Evolutionary conservation across 1,284 basidiomycete genomes (phyloP).

Genomic region (Cerioporus squamosus): DNA sequence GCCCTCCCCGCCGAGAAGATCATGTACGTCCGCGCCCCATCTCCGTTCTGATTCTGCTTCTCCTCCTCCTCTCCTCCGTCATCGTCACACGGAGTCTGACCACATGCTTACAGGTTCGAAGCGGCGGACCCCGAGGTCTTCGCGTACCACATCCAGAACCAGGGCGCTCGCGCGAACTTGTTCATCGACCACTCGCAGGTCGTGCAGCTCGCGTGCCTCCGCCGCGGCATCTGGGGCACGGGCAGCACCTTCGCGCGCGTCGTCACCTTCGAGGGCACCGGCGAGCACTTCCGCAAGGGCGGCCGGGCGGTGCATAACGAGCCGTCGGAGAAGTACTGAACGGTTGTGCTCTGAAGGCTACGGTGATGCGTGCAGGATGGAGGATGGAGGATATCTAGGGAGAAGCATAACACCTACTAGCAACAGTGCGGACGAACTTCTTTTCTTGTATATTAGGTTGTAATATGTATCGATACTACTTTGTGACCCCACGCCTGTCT

Average conservation of each 20-base stretch:
- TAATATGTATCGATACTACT: no score
- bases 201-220: slow-evolving; percentile 50
- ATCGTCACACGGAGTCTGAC: background rate
- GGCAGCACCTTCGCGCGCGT: slow-evolving; percentile 44
- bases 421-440: no score
- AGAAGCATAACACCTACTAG: no score
- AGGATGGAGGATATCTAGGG: no score
- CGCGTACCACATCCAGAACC: slow-evolving; percentile 48
- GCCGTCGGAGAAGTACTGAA: slow-evolving; percentile 15
- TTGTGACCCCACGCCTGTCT: no score
- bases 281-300: slow-evolving; percentile 20
- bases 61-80: no score
- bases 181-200: slow-evolving; percentile 53
- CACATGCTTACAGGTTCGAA: slow-evolving; percentile 38
- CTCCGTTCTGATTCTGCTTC: no score
- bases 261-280: slow-evolving; percentile 38
- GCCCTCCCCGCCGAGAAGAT: slow-evolving; percentile 47
- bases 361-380: no score
- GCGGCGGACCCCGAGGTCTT: slow-evolving; percentile 49
- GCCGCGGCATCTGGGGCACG: slow-evolving; percentile 52
- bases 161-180: slow-evolving; percentile 48
- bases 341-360: no score
- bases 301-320: slow-evolving; percentile 11
- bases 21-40: slow-evolving; percentile 42
- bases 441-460: background rate